A percentile compares a stretch with the other conserved stretches of the same genome.
phyloP scores from a whole-genome alignment of 148 eudicot genomes.

The Chenopodium suecicum region DNA sequence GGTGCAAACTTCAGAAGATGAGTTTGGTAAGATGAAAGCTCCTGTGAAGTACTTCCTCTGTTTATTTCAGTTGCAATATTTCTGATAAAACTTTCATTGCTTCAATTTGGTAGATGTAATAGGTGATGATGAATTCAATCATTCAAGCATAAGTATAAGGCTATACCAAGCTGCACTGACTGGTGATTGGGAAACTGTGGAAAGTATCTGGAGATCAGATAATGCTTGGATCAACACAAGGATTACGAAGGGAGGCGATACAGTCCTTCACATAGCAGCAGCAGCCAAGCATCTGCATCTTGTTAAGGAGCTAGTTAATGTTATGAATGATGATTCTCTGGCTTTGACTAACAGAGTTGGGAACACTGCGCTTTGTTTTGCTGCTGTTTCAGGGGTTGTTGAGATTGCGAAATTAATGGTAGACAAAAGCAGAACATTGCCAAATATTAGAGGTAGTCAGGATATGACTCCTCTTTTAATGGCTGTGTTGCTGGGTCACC shows the following conservation, averaged over 20 bases:
- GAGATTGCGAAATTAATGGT: slow-evolving; percentile 25
- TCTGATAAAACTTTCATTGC: background rate
- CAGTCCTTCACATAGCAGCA: slow-evolving; percentile 33
- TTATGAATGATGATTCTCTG: slow-evolving; percentile 7
- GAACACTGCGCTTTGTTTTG: slow-evolving; percentile 30
- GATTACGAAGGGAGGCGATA: slow-evolving; percentile 28
- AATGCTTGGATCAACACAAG: slow-evolving; percentile 9
- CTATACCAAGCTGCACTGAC: slow-evolving; percentile 19
- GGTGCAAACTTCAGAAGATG: slow-evolving; percentile 6
- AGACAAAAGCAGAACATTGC: slow-evolving; percentile 14
- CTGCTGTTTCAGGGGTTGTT: slow-evolving; percentile 32
- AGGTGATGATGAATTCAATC: slow-evolving; percentile 5
- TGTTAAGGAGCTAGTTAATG: slow-evolving; percentile 8
- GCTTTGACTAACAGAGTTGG: slow-evolving; percentile 21
- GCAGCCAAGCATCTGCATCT: slow-evolving; percentile 20
- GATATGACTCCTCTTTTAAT: slow-evolving; percentile 31
- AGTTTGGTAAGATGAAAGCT: slow-evolving; percentile 2
- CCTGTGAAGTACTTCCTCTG: too few relatives aligned
- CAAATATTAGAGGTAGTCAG: slow-evolving; percentile 25
- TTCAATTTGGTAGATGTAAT: background rate
- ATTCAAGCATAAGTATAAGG: background rate
- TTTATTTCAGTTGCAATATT: too few relatives aligned
- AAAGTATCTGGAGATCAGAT: background rate
- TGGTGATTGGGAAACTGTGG: slow-evolving; percentile 18
- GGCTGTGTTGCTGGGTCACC: slow-evolving; percentile 27